Percentiles rank a stretch among this genome's conserved stretches.
Conservation (phyloP, 352 stramenopile genomes). For the Globisporangium heterothallicum region DNA sequence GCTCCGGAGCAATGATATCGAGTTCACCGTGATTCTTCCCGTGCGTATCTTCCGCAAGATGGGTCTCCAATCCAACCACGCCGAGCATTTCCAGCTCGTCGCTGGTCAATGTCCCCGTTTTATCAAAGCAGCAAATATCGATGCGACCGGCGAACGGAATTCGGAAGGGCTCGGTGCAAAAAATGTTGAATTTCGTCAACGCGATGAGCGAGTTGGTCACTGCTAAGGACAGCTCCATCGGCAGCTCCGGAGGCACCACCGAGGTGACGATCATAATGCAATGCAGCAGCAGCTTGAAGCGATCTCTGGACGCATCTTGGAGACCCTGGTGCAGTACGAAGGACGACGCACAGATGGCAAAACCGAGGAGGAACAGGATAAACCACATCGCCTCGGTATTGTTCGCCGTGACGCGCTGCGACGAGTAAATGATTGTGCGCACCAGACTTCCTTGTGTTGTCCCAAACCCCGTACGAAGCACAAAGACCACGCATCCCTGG, state of each 20-base stretch:
- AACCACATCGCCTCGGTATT: constrained; percentile 91
- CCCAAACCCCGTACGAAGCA: constrained; percentile 91
- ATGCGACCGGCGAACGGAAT: constrained; percentile 92
- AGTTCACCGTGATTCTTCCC: constrained; percentile 15
- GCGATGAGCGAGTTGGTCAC: constrained; percentile 91
- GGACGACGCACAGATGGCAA: constrained; percentile 79
- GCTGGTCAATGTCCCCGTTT: constrained; percentile 93
- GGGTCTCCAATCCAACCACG: constrained; percentile 22
- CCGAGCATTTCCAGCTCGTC: constrained; percentile 81
- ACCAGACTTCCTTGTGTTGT: constrained; percentile 93
- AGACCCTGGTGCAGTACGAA: constrained; percentile 76
- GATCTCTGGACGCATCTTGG: constrained; percentile 45
- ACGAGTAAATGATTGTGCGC: constrained; percentile 92
- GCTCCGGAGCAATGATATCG: constrained; percentile 25
- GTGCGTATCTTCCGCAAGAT: background rate
- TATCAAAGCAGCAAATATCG: constrained; percentile 93
- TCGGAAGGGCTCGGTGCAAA: constrained; percentile 93
- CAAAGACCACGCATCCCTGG: constrained; percentile 81
- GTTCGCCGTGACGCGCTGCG: constrained; percentile 88
- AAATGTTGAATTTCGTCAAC: constrained; percentile 87
- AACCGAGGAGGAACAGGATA: constrained; percentile 88
- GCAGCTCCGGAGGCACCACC: constrained; percentile 93
- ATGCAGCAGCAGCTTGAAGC: constrained; percentile 91
- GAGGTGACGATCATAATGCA: constrained; percentile 95
- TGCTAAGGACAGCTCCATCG: constrained; percentile 92